Base-by-base conservation (phyloP, 2,329 filamentous ascomycete species). In the Sporothrix protearum region DNA sequence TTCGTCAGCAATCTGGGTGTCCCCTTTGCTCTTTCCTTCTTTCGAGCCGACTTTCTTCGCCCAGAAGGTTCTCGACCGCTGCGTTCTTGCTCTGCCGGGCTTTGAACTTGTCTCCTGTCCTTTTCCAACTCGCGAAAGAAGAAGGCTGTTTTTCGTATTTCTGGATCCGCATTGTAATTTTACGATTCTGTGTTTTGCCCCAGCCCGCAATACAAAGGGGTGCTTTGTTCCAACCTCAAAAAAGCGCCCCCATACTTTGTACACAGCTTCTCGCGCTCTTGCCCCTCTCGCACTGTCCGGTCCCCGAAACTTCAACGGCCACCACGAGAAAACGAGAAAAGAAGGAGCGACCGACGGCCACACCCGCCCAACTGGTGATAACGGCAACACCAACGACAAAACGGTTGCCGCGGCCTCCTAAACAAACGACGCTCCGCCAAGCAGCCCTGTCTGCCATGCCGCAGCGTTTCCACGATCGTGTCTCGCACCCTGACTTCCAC, bases 1-100 rank as follows among this genome's bases (percentile, higher is more conserved):
- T 70, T 53, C 57, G 69, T 70, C 55, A 70, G 69, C 69, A 70
- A 70, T 49, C 63, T 33, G 63, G 61, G 7, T 25, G 25, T 33
- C n/a, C 22, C 55, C 55, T 33, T 42, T 25, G n/a, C 45, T 51
- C 45, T 53, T 53, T 53, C 45, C 64, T 30, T 70, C 16, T 36
- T 64, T 64, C 57, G 59, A 47, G 59, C 69, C 47, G 47, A 57
- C 36, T 47, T 39, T 47, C 57, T 28, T 39, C 57, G 45, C 55
- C 53, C 28, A 49, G 63, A 47, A 39, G 39, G 25, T 45, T 49
- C 68, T 53, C 45, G 68, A 25, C 36, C 42, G 49, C 66, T 22
- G n/a, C 67, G 14, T 49, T 22, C 16, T n/a, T 25, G 47, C n/a
- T 69, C 45, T 57, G 28, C 63, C 42, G 25, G 59, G n/a, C 66